phyloP scores from a whole-genome alignment of 768 basidiomycete species.

The Gloeopeniophorella convolvens region DNA sequence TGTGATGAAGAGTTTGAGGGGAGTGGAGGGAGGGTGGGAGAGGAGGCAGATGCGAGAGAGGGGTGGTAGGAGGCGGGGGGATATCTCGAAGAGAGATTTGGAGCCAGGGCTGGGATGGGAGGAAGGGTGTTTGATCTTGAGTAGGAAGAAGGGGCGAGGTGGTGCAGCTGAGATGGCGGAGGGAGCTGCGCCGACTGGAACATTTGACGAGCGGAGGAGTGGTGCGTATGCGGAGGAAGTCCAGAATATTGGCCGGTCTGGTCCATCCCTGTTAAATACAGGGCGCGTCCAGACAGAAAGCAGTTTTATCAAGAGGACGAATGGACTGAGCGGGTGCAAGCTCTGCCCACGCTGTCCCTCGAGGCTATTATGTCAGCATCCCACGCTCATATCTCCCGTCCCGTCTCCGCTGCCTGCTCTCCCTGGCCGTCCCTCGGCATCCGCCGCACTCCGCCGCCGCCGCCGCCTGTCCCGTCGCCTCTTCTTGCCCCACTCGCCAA shows the following conservation, averaged over 20 bases:
- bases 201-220: slow-evolving; percentile 29
- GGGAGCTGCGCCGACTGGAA: slow-evolving; percentile 40
- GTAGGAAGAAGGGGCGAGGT: slow-evolving; percentile 29
- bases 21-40: slow-evolving; percentile 26
- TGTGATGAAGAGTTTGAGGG: slow-evolving; percentile 24
- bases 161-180: slow-evolving; percentile 37
- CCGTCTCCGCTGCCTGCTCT: neutral
- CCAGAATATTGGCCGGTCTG: slow-evolving; percentile 23
- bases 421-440: neutral
- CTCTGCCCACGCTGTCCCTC: slow-evolving; percentile 9
- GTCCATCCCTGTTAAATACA: slow-evolving; percentile 25
- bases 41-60: slow-evolving; percentile 28
- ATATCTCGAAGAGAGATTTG: slow-evolving; percentile 27
- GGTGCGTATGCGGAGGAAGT: slow-evolving; percentile 21
- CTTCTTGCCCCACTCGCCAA: neutral
- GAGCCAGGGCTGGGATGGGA: slow-evolving; percentile 29
- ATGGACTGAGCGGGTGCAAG: neutral
- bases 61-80: slow-evolving; percentile 32
- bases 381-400: slow-evolving; percentile 8
- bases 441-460: neutral
- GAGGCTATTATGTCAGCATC: slow-evolving; percentile 7
- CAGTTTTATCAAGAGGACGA: neutral
- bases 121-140: slow-evolving; percentile 39
- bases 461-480: neutral
- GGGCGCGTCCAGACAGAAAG: neutral